phyloP scores from a whole-genome alignment of 345 rosid genomes.

The Linum usitatissimum region DNA sequence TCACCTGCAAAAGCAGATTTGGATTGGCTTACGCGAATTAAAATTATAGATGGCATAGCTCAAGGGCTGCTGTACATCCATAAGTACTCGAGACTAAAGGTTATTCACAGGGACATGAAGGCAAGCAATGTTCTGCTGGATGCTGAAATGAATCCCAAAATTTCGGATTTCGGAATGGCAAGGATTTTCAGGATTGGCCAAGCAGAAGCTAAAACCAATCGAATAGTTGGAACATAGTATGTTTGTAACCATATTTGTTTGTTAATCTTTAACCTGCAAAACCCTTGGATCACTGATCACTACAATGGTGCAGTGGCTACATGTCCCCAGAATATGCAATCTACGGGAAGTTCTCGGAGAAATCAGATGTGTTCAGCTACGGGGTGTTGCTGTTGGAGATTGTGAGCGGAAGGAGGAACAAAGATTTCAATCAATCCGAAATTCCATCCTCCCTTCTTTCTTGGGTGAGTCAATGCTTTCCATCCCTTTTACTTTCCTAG shows the following conservation, averaged over 20 bases:
- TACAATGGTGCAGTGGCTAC: neutral
- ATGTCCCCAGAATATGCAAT: neutral
- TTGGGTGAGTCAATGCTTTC: neutral
- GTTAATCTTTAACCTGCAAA: neutral
- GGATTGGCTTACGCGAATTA: neutral
- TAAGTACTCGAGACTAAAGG: neutral
- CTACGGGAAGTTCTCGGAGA: neutral
- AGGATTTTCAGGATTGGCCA: neutral
- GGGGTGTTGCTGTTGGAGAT: slow-evolving; percentile 4
- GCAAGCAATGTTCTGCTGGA: slow-evolving; percentile 1
- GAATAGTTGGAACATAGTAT: neutral
- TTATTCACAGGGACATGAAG: neutral
- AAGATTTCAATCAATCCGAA: neutral
- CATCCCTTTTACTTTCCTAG: neutral
- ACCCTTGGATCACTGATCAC: neutral
- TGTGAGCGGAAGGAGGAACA: neutral
- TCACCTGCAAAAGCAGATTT: neutral
- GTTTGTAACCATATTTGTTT: neutral
- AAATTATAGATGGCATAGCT: neutral
- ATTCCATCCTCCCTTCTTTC: neutral
- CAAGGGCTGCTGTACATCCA: slow-evolving; percentile 1
- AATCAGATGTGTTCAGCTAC: slow-evolving; percentile 1
- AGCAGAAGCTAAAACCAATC: neutral
- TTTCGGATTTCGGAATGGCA: neutral
- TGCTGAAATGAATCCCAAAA: slow-evolving; percentile 2